phyloP scores from a whole-genome alignment of 306 rosid genomes.

The Cicer cuneatum region DNA sequence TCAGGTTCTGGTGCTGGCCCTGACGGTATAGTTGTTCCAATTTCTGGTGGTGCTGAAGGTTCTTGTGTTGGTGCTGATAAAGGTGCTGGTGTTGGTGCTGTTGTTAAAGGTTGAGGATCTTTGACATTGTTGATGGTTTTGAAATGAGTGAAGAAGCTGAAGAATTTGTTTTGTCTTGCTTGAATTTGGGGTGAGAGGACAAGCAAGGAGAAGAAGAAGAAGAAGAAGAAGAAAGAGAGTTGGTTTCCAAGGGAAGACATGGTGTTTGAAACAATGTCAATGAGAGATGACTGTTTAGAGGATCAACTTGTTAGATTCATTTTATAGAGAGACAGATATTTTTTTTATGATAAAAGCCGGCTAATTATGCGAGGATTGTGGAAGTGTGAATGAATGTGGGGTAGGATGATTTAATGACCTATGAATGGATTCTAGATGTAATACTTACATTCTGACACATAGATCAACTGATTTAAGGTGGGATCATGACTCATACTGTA shows the following conservation, averaged over 20 bases:
- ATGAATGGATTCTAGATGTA: too few species aligned
- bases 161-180: constrained; percentile 60
- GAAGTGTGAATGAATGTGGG: constrained; percentile 57
- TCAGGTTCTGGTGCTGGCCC: constrained; percentile 53
- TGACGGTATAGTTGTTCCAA: constrained; percentile 32
- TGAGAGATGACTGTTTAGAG: constrained; percentile 33
- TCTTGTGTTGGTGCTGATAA: background rate
- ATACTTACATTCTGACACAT: too few species aligned
- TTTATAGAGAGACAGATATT: constrained; percentile 44
- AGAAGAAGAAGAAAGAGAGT: constrained; percentile 51
- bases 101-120: constrained; percentile 37
- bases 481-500: too few species aligned
- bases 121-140: constrained; percentile 34
- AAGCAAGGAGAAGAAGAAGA: constrained; percentile 48
- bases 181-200: constrained; percentile 55
- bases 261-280: constrained; percentile 19
- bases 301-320: constrained; percentile 21
- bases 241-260: constrained; percentile 57
- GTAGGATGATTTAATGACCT: background rate
- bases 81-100: constrained; percentile 41
- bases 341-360: constrained; percentile 21
- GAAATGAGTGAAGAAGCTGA: constrained; percentile 56
- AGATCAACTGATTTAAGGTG: too few species aligned
- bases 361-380: constrained; percentile 72
- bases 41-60: background rate